Evolutionary conservation across 495 filamentous ascomycete species (phyloP).

Genomic region (Delitschia confertaspora): DNA sequence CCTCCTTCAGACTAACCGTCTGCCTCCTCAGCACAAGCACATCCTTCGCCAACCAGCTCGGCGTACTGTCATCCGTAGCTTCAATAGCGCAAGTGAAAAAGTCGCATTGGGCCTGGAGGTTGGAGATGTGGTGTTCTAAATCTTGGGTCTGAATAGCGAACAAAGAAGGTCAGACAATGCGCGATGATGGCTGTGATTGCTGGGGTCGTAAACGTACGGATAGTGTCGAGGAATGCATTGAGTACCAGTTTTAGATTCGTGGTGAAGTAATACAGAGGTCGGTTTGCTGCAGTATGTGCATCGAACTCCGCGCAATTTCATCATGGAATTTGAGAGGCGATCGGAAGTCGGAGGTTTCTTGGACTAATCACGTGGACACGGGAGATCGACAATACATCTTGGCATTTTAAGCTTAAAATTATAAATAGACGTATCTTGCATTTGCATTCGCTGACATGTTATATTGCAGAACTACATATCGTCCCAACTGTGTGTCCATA

Average conservation of each 20-base stretch:
- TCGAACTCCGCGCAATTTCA: no score
- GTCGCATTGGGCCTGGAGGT: slow-evolving; percentile 2
- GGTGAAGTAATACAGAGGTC: background rate
- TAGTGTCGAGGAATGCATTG: background rate
- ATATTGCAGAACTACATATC: background rate
- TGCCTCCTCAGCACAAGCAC: background rate
- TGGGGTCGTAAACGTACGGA: background rate
- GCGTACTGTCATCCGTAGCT: background rate
- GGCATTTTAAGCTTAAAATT: background rate
- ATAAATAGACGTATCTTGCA: background rate
- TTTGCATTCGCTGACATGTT: background rate
- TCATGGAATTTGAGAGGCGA: no score
- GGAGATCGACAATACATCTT: background rate
- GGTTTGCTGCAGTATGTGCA: no score
- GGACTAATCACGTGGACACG: no score
- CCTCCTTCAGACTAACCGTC: no score
- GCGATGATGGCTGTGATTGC: background rate
- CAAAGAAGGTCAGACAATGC: background rate
- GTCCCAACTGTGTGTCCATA: no score
- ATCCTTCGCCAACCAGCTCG: background rate
- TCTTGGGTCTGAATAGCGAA: background rate
- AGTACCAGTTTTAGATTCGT: background rate
- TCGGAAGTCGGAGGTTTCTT: no score
- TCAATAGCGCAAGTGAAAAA: slow-evolving; percentile 2
- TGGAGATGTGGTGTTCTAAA: slow-evolving; percentile 7